Conservation (phyloP, 345 rosid species). For the Gossypium mustelinum region DNA sequence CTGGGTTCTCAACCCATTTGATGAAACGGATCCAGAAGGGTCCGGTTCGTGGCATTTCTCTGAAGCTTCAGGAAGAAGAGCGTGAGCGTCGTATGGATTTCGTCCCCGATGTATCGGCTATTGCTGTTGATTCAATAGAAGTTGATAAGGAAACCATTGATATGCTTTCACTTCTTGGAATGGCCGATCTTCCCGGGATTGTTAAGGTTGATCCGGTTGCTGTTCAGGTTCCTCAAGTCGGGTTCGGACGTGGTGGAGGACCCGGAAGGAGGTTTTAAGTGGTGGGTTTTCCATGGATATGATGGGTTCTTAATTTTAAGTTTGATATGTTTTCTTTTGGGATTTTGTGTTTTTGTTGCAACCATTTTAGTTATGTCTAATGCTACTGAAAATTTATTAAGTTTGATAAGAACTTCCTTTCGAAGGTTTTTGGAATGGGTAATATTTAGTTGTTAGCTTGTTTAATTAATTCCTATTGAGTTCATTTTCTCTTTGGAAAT, state of each 20-base stretch:
- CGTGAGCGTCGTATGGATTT: slow-evolving; percentile 92
- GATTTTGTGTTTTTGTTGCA: neutral
- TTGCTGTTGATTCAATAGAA: slow-evolving; percentile 47
- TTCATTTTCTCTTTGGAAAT: neutral
- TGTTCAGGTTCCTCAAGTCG: slow-evolving; percentile 21
- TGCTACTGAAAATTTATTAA: neutral
- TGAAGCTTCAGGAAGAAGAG: slow-evolving; percentile 85
- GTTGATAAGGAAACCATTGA: slow-evolving; percentile 71
- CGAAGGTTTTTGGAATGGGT: neutral
- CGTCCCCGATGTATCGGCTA: slow-evolving; percentile 80
- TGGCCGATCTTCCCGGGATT: slow-evolving; percentile 64
- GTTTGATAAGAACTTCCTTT: neutral
- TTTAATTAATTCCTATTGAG: neutral
- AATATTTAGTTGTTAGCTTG: neutral
- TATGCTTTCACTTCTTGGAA: slow-evolving; percentile 72
- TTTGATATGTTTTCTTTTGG: neutral
- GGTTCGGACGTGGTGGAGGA: slow-evolving; percentile 33
- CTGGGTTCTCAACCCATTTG: slow-evolving; percentile 64
- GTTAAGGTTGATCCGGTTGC: slow-evolving; percentile 52
- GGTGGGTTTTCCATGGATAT: neutral
- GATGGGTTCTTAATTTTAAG: slow-evolving; percentile 1
- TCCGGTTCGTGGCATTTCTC: slow-evolving; percentile 80
- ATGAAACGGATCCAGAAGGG: slow-evolving; percentile 69
- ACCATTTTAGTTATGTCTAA: neutral
- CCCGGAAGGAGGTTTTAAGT: slow-evolving; percentile 29